Percentiles rank a stretch among this genome's conserved stretches.
These are phyloP conservation scores for Cordyceps cicadae DNA, from an alignment of 2,329 filamentous ascomycete species.

Conservation along the genomic window DNA sequence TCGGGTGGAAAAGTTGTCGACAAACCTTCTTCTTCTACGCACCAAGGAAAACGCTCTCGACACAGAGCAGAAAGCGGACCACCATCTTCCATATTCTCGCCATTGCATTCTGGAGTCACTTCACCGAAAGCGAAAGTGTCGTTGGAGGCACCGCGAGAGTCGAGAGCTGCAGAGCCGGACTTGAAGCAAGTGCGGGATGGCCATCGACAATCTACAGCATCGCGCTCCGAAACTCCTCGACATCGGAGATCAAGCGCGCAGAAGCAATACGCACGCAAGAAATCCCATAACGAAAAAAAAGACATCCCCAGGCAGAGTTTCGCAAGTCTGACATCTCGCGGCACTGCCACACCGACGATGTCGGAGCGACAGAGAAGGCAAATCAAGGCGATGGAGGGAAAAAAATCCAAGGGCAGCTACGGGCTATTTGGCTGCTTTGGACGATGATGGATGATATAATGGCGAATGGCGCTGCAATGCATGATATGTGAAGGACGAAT, in stretches of 20 bases:
- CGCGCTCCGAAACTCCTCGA: not conserved
- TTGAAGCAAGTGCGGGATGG: not conserved
- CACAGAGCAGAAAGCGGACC: slow-evolving; percentile 1
- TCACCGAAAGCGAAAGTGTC: not conserved
- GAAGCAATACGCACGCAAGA: not conserved
- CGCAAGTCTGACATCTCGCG: not conserved
- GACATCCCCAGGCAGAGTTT: not conserved
- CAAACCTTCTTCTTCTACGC: not conserved
- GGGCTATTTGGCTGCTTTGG: slow-evolving; percentile 3
- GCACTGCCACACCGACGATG: not conserved
- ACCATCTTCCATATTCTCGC: not conserved
- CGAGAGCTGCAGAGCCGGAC: not conserved
- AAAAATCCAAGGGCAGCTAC: not conserved
- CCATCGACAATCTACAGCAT: not conserved
- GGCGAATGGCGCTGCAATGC: not conserved
- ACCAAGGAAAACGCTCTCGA: not conserved
- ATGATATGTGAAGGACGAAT: not conserved
- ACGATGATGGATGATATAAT: not conserved
- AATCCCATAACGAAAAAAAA: not conserved
- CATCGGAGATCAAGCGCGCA: not conserved
- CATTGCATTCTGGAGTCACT: not conserved
- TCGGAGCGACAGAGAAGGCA: not conserved
- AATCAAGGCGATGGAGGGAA: not conserved
- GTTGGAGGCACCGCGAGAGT: not conserved
- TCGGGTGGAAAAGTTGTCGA: not conserved